Evolutionary conservation across 2,329 filamentous ascomycete genomes (phyloP).

Genomic region (Apiospora hydei): DNA sequence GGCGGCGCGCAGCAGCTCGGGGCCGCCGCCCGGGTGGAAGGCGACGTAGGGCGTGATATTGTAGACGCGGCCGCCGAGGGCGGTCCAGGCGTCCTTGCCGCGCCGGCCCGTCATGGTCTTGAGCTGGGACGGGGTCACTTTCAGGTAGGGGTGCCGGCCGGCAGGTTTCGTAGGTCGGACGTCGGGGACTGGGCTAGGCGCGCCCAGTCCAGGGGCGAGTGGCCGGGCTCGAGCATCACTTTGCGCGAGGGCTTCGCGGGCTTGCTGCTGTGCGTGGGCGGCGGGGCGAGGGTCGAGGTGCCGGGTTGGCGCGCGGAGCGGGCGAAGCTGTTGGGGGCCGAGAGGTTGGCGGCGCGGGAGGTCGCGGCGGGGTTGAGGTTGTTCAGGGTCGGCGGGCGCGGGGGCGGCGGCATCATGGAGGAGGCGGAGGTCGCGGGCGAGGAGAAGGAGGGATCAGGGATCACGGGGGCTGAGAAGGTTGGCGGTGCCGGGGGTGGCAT

Average conservation of each 20-base stretch:
- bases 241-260: conserved; percentile 69
- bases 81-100: conserved; percentile 89
- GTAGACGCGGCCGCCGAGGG: conserved; percentile 88
- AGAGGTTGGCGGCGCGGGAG: background rate
- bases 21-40: conserved; percentile 88
- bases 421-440: conserved; percentile 26
- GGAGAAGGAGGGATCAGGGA: conserved; percentile 25
- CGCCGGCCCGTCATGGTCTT: conserved; percentile 81
- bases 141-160: conserved; percentile 62
- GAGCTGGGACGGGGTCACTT: conserved; percentile 84
- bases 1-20: conserved; percentile 72
- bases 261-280: conserved; percentile 59
- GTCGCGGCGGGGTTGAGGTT: conserved; percentile 30
- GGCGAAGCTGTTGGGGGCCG: conserved; percentile 48
- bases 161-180: conserved; percentile 71
- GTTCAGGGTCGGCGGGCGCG: conserved; percentile 38
- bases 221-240: conserved; percentile 85
- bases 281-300: conserved; percentile 57
- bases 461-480: conserved; percentile 25
- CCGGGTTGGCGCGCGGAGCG: conserved; percentile 40
- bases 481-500: conserved; percentile 28
- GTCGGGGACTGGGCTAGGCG: conserved; percentile 69
- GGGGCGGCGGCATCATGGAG: conserved; percentile 33
- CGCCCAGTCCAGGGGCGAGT: conserved; percentile 97
- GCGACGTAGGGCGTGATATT: conserved; percentile 89